A percentile compares a stretch with the other conserved stretches of the same genome.
These are phyloP conservation scores for Keithomyces neogunnii DNA, from an alignment of 2,329 filamentous ascomycete species.

Conservation along the genomic window DNA sequence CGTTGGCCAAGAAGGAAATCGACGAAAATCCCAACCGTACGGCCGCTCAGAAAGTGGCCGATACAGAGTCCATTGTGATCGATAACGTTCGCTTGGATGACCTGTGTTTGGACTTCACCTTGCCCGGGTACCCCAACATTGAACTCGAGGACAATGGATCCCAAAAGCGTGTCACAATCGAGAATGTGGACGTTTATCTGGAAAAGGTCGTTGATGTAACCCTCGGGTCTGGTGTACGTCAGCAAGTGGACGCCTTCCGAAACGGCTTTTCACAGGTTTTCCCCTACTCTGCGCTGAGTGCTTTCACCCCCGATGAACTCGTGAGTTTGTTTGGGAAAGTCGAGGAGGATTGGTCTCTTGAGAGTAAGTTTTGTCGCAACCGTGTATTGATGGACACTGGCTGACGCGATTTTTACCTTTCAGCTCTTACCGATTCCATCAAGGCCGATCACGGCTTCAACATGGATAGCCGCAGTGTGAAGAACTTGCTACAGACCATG, in stretches of 20 bases:
- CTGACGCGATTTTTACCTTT: neutral
- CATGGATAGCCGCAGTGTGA: slow-evolving; percentile 94
- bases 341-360: slow-evolving; percentile 95
- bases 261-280: slow-evolving; percentile 92
- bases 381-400: neutral
- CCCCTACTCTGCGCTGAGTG: slow-evolving; percentile 82
- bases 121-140: slow-evolving; percentile 83
- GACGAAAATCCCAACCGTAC: slow-evolving; percentile 62
- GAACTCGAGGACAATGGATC: slow-evolving; percentile 71
- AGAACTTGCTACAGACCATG: slow-evolving; percentile 89
- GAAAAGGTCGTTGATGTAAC: slow-evolving; percentile 89
- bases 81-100: slow-evolving; percentile 78
- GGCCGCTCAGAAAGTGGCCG: slow-evolving; percentile 60
- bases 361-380: slow-evolving; percentile 57
- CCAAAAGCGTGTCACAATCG: slow-evolving; percentile 69
- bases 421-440: slow-evolving; percentile 93
- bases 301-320: slow-evolving; percentile 91
- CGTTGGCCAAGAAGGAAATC: slow-evolving; percentile 71
- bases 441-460: slow-evolving; percentile 99
- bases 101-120: slow-evolving; percentile 83
- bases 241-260: slow-evolving; percentile 86
- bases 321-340: slow-evolving; percentile 89
- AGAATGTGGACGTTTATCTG: slow-evolving; percentile 85
- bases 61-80: slow-evolving; percentile 61
- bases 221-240: slow-evolving; percentile 75